phyloP scores from a whole-genome alignment of 225 moss, liverwort and hornwort genomes.

The Sphagnum contortum region DNA sequence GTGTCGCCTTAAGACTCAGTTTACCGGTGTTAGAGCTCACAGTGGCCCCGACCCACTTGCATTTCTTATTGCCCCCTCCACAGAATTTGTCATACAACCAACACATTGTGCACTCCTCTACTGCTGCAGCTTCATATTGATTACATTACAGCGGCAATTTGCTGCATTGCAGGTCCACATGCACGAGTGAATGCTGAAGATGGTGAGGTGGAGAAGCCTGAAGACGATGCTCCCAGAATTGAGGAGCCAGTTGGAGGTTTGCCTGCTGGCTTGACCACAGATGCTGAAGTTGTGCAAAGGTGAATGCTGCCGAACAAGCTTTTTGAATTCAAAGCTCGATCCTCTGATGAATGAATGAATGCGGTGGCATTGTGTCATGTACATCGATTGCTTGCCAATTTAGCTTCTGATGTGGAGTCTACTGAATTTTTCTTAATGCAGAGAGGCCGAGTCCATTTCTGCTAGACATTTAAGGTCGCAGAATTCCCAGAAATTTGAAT shows the following conservation, averaged over 20 bases:
- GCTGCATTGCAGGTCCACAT: conserved; percentile 17
- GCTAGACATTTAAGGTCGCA: conserved; percentile 47
- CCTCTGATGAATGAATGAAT: no score
- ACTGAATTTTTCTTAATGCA: conserved; percentile 18
- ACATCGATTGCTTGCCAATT: background rate
- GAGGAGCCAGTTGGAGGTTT: conserved; percentile 43
- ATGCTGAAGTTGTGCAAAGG: conserved; percentile 58
- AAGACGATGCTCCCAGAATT: conserved; percentile 36
- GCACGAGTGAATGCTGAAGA: conserved; percentile 33
- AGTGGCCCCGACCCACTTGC: no score
- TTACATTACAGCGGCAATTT: no score
- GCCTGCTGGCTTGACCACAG: conserved; percentile 47
- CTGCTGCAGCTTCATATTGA: no score
- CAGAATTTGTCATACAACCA: no score
- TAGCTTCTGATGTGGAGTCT: no score
- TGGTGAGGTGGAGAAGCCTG: conserved; percentile 33
- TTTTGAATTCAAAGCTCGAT: no score
- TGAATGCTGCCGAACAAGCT: background rate
- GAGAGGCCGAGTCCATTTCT: conserved; percentile 79
- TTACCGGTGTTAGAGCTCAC: no score
- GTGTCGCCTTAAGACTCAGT: no score
- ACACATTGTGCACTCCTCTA: no score
- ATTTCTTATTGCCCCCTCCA: no score
- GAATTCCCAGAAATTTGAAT: conserved; percentile 83
- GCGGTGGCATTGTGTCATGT: no score